Evolutionary conservation across 73 alveolate genomes (phyloP), one percentile per base, ranked within the genome.

Genomic region (Paramecium octaurelia): DNA sequence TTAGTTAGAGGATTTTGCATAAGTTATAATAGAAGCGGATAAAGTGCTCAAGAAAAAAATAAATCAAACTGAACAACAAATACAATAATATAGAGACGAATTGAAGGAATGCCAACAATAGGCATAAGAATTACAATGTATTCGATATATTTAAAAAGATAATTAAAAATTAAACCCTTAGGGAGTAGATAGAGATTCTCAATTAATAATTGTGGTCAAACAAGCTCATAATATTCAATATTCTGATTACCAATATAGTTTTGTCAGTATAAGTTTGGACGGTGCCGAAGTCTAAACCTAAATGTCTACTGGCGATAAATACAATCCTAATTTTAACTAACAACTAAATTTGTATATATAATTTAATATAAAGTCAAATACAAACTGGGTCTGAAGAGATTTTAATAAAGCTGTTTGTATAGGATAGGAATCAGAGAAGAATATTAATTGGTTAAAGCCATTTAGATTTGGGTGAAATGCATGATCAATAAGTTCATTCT

Each of bases 101-200:
- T 44, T 31, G 48, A 80, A 64, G 27, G 91, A 80, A 12, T 80
- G 91, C 16, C 11, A 80, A 23, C 21, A 40, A 44, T 23, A n/a
- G 10, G 70, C 91, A 21, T 24, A 46, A 80, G 91, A 42, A 44
- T 34, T 8, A 44, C 12, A 80, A 80, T 48, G 91, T 80, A 80
- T 14, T 54, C 5, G 27, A 31, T 80, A 38, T 11, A 10, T 10
- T 16, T 24, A 31, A 31, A 20, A 31, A 80, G 91, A 80, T 40
- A 40, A 21, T 24, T 80, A 80, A 46, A 38, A 42, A 23, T n/a
- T 80, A 24, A 80, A 80, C 16, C 31, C 70, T 5, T 80, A 23
- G 10, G 91, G 91, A 80, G 91, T 80, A 18, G 91, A 80, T 43
- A 80, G 73, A 42, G 91, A 80, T 43, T 80, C 91, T 10, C 18